phyloP scores from a whole-genome alignment of 73 alveolate species.

The Paramecium biaurelia region DNA sequence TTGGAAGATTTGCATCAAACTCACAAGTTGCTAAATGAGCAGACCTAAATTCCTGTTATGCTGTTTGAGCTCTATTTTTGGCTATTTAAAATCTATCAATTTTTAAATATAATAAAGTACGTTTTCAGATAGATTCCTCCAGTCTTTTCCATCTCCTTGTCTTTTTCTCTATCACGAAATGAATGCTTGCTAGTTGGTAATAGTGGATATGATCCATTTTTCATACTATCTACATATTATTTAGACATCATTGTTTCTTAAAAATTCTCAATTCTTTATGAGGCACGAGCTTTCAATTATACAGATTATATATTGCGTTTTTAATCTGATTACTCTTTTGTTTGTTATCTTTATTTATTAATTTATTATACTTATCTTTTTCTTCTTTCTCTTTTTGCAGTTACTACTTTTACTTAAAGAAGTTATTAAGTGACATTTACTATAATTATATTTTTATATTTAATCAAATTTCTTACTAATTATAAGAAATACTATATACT shows the following conservation, averaged over 20 bases:
- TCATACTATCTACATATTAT: neutral
- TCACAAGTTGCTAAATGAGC: neutral
- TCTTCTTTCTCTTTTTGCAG: neutral
- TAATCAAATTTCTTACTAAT: neutral
- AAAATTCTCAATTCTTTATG: neutral
- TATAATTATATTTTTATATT: neutral
- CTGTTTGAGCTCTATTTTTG: neutral
- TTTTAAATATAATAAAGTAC: neutral
- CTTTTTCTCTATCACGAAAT: constrained; percentile 5
- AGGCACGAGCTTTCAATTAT: neutral
- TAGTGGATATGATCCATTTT: neutral
- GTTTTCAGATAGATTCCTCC: constrained; percentile 49
- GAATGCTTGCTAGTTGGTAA: constrained; percentile 34
- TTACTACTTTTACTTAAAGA: constrained; percentile 29
- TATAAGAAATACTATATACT: neutral
- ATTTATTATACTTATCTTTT: neutral
- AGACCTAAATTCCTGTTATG: neutral
- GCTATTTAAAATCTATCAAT: neutral
- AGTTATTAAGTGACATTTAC: constrained; percentile 52
- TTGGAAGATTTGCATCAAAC: constrained; percentile 14
- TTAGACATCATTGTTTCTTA: constrained; percentile 9
- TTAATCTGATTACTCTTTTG: neutral
- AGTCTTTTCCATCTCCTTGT: neutral
- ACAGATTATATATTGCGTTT: constrained; percentile 2
- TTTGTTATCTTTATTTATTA: neutral